These are phyloP conservation scores for Boletellus ananas DNA, from an alignment of 768 basidiomycete genomes.

Conservation along the genomic window DNA sequence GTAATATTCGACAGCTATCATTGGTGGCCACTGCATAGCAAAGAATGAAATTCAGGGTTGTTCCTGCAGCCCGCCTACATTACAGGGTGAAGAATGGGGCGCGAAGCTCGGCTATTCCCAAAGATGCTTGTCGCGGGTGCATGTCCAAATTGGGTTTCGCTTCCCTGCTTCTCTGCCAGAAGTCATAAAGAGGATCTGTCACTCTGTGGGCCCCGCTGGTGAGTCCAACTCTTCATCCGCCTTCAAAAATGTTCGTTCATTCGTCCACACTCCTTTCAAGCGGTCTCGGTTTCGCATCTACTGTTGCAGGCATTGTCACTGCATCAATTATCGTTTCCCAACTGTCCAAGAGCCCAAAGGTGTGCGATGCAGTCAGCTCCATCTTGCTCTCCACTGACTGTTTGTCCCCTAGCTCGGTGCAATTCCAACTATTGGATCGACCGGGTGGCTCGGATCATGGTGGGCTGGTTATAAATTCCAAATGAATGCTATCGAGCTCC, in stretches of 20 bases:
- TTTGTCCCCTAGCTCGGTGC: slow-evolving; percentile 17
- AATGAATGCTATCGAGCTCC: slow-evolving; percentile 16
- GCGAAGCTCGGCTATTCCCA: slow-evolving; percentile 2
- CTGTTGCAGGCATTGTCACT: slow-evolving; percentile 2
- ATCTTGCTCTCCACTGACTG: background rate
- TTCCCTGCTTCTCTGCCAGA: background rate
- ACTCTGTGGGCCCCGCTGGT: background rate
- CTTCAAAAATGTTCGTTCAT: background rate
- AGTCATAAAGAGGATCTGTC: slow-evolving; percentile 1
- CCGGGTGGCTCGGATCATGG: slow-evolving; percentile 26
- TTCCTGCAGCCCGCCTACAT: background rate
- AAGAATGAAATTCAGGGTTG: slow-evolving; percentile 3
- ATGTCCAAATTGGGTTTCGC: slow-evolving; percentile 1
- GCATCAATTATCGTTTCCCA: slow-evolving; percentile 4
- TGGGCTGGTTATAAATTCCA: slow-evolving; percentile 19
- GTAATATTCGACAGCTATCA: background rate
- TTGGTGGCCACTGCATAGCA: background rate
- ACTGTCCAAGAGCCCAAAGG: slow-evolving; percentile 2
- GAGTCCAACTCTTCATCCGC: slow-evolving; percentile 7
- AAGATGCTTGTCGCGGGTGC: background rate
- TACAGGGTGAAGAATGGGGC: slow-evolving; percentile 2
- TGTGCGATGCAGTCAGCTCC: background rate
- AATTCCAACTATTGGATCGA: slow-evolving; percentile 32
- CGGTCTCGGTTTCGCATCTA: background rate
- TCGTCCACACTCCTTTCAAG: slow-evolving; percentile 1